Evolutionary conservation across 1,284 basidiomycete species (phyloP).

Genomic region (Heterobasidion annosum): DNA sequence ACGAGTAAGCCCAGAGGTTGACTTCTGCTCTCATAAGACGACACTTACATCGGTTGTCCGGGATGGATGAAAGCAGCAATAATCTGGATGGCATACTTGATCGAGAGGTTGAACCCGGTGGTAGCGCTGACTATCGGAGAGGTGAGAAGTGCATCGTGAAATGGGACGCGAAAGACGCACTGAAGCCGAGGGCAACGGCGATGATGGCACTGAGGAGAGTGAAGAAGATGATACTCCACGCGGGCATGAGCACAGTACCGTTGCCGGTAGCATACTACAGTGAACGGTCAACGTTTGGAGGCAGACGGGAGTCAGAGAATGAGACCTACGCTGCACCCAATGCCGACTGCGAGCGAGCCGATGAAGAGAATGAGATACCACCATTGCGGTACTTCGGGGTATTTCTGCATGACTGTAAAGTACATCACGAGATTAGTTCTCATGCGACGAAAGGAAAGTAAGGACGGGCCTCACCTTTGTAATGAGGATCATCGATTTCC

Average conservation of each 20-base stretch:
- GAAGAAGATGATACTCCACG: slow-evolving; percentile 45
- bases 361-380: slow-evolving; percentile 39
- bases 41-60: slow-evolving; percentile 40
- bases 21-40: neutral
- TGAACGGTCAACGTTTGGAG: neutral
- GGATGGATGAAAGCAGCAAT: slow-evolving; percentile 54
- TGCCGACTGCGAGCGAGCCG: slow-evolving; percentile 39
- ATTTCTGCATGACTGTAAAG: slow-evolving; percentile 31
- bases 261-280: slow-evolving; percentile 28
- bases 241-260: slow-evolving; percentile 36
- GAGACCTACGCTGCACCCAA: slow-evolving; percentile 34
- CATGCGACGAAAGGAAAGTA: neutral
- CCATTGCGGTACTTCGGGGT: slow-evolving; percentile 45
- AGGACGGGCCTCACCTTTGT: slow-evolving; percentile 21
- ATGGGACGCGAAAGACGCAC: slow-evolving; percentile 17
- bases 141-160: neutral
- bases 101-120: slow-evolving; percentile 38
- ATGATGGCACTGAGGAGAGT: slow-evolving; percentile 35
- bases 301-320: neutral
- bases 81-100: slow-evolving; percentile 50
- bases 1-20: neutral
- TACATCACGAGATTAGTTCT: neutral
- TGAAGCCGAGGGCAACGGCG: slow-evolving; percentile 39
- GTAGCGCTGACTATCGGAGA: slow-evolving; percentile 34
- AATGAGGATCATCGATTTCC: slow-evolving; percentile 40